Evolutionary conservation across 768 basidiomycete species (phyloP), one percentile per base, ranked within the genome.

Genomic region (Gloeostereum incarnatum): DNA sequence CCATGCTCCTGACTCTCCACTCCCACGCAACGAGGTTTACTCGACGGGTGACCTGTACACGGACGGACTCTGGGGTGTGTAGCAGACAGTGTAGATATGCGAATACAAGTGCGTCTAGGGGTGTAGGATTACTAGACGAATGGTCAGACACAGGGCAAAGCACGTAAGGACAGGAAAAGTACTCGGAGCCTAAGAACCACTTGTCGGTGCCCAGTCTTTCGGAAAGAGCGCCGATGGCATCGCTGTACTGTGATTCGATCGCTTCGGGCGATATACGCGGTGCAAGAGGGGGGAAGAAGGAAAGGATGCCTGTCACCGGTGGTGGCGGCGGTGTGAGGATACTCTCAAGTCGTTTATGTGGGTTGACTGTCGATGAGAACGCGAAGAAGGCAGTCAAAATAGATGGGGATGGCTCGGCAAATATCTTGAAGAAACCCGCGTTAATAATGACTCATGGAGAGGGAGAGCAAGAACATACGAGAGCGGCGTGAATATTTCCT

Each of bases 21-120:
- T 90, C 86, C 86, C 88, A 91, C 21, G 74, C 73, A 34, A 87
- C 75, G 29, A 91, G 78, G 49, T 90, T 90, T 27, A 73, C 76
- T 42, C 74, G 76, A 35, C 76, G 73, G 9, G 75, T 69, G 20
- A 88, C 76, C 50, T 84, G 80, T 25, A 75, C 68, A 23, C 81
- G 71, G 16, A 77, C 58, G 16, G 45, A 39, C 26, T 64, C 59
- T 16, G 39, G 27, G 17, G 66, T 61, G 34, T 75, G 61, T 5
- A 85, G 59, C 17, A 87, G 67, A 38, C 63, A 66, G 54, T 88
- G 78, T 9, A 91, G 62, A 49, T 91, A 91, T 1, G 88, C 87
- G 52, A 90, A 91, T 5, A 73, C 63, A 31, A 89, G 73, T 2
- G 88, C 87, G 51, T 91, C 88, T 10, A 91, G 73, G 0, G 81